Evolutionary conservation across 2,329 filamentous ascomycete species (phyloP), one percentile per base, ranked within the genome.

Genomic region (Metarhizium anisopliae): DNA sequence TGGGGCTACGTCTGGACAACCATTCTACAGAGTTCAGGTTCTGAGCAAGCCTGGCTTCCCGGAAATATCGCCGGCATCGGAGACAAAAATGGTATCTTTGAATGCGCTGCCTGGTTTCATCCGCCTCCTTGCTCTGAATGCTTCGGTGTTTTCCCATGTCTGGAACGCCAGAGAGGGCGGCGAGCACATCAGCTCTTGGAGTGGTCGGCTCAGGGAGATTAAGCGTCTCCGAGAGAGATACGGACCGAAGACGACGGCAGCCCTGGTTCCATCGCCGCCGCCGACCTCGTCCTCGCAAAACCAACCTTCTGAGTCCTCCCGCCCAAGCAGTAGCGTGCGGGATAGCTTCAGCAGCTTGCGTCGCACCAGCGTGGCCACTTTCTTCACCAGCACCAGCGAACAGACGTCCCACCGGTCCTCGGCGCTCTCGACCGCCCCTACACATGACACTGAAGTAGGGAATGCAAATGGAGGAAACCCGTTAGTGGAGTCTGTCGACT

Each of bases 71-170:
- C 89, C 93, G 0, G 91, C 92, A 0, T 87, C 90, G 0, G 88
- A 93, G 60, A 86, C 89, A 8, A 97, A 97, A 70, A 87, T 97
- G 63, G 82, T 99, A 57, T 92, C 87, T 16, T 81, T 93, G 36
- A 85, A 84, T 62, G 90, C 90, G 13, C 77, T 99, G 8, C 89
- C 92, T 0, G 81, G 85, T 10, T 95, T 96, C 67, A 89, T 96
- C 54, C 85, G 94, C 42, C 84, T 96, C 50, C 77, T 97, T 18
- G 90, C 93, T 1, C 81, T 99, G 59, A 97, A 96, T 66, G 92
- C 94, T 0, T 95, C 90, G 14, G 90, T 97, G 8, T 96, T 97
- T 69, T 90, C 89, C 2, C 81, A 87, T 49, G 92, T 96, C n/a
- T 96, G 93, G 90, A 82, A 83, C 50, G 85, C 83, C 64, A 80